phyloP scores from a whole-genome alignment of 2,329 filamentous ascomycete genomes.

The Dactylellina sp. region DNA sequence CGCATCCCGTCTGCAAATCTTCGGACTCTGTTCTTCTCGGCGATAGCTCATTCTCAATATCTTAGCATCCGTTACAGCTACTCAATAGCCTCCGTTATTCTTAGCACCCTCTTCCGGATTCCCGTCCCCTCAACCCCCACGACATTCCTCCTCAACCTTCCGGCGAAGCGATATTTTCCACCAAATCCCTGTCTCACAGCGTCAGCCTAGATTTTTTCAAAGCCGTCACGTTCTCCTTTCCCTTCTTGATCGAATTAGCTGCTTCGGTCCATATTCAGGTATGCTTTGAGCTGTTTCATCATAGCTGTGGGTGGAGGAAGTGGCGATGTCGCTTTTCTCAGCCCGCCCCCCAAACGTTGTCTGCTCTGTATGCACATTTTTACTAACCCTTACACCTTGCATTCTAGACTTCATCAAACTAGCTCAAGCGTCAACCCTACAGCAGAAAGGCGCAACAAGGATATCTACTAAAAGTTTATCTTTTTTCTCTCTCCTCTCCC shows the following conservation, averaged over 20 bases:
- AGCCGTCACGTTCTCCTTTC: slow-evolving; percentile 49
- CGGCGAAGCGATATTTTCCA: slow-evolving; percentile 53
- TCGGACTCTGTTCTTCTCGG: slow-evolving; percentile 10
- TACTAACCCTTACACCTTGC: neutral
- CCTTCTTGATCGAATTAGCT: slow-evolving; percentile 39
- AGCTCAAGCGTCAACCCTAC: neutral
- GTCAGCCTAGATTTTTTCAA: slow-evolving; percentile 42
- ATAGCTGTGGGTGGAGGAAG: slow-evolving; percentile 6
- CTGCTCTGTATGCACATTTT: neutral
- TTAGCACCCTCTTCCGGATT: slow-evolving; percentile 34
- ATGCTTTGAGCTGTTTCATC: slow-evolving; percentile 41
- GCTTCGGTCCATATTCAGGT: slow-evolving; percentile 50
- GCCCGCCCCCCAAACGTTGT: slow-evolving; percentile 8
- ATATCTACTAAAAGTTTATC: neutral
- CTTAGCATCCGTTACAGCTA: slow-evolving; percentile 16
- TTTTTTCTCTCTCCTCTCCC: slow-evolving; percentile 10
- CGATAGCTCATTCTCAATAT: slow-evolving; percentile 2
- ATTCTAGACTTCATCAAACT: slow-evolving; percentile 25
- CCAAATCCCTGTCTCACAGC: slow-evolving; percentile 35
- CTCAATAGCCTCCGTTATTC: slow-evolving; percentile 11
- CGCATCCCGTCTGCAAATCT: slow-evolving; percentile 18
- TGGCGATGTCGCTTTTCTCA: neutral
- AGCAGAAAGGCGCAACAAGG: slow-evolving; percentile 10
- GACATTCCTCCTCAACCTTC: slow-evolving; percentile 52
- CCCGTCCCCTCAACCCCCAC: slow-evolving; percentile 26